Conservation (phyloP, 2,329 filamentous ascomycete species). For the Shiraia sp. region DNA sequence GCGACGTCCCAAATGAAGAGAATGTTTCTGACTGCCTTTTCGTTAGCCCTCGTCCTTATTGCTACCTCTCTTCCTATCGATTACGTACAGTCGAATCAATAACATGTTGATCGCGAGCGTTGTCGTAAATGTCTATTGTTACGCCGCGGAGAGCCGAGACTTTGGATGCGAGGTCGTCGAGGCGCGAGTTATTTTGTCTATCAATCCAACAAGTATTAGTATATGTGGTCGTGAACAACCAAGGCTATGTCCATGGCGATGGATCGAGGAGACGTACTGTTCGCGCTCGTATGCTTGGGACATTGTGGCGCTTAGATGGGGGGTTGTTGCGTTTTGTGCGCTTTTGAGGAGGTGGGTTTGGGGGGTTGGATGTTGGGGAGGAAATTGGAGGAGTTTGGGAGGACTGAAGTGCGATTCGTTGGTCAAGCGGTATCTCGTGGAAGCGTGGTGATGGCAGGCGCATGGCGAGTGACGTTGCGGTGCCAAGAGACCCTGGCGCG, state of each 20-base stretch:
- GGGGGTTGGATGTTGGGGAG: neutral
- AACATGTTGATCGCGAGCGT: constrained; percentile 83
- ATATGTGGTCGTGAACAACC: neutral
- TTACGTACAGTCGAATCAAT: constrained; percentile 82
- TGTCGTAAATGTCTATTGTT: constrained; percentile 97
- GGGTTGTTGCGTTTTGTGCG: neutral
- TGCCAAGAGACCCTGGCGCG: constrained; percentile 14
- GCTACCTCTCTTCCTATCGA: neutral
- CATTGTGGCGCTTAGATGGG: constrained; percentile 44
- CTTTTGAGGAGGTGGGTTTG: neutral
- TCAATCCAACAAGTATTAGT: constrained; percentile 1
- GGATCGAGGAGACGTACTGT: constrained; percentile 54
- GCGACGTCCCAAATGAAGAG: constrained; percentile 77
- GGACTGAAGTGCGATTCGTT: neutral
- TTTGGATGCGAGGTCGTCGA: constrained; percentile 88
- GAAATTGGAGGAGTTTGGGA: neutral
- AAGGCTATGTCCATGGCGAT: constrained; percentile 5
- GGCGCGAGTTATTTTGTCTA: constrained; percentile 90
- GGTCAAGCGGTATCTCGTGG: neutral
- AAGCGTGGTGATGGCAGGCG: neutral
- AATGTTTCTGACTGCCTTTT: constrained; percentile 79
- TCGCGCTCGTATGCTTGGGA: constrained; percentile 63
- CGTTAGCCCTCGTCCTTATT: neutral
- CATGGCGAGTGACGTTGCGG: constrained; percentile 7
- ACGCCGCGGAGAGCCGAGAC: constrained; percentile 90